Base-by-base conservation (phyloP, 2,329 filamentous ascomycete genomes). In the Aspergillus sp. region DNA sequence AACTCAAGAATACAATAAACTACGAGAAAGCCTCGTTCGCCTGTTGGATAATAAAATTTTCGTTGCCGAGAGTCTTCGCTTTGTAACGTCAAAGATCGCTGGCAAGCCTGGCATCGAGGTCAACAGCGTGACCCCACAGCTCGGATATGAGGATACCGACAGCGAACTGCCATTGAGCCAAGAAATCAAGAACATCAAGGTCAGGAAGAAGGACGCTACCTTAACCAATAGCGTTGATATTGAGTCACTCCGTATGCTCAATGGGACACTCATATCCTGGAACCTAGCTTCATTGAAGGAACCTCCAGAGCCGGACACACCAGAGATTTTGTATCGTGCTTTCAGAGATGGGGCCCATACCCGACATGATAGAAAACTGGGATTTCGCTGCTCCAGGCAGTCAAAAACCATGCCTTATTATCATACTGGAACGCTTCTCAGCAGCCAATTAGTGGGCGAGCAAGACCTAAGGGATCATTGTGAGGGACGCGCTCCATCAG, bases 301-400 rank as follows among this genome's bases (percentile, higher is more conserved):
- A 15, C 1, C 9, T 13, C 37, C 37, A 2, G 37, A 39, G 15
- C 15, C 37, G 15, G 37, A 39, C 15, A 39, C 37, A 39, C 37
- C 37, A 39, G 37, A 20, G 15, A 5, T 39, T 19, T 10, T 39
- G 37, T 39, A 39, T 19, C 37, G 37, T 39, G n/a, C 17, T 15
- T 39, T 39, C 17, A 39, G 9, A 19, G 9, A 9, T 39, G 15
- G 37, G 7, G 12, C 2, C 15, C 37, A 49, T 35, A 46, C 17
- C 43, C 39, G 48, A 49, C 46, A 43, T 39, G 41, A 46, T 30
- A 37, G 46, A 49, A 17, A 44, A 4, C 43, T 46, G 43, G 48
- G 44, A 43, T 49, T 49, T 17, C 44, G 48, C 37, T 49, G 38
- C 46, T 49, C 44, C 27, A 49, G 38, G 15, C 44, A 49, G 41